Conservation (phyloP, 805 yeast genomes). For the Hanseniaspora thailandica region DNA sequence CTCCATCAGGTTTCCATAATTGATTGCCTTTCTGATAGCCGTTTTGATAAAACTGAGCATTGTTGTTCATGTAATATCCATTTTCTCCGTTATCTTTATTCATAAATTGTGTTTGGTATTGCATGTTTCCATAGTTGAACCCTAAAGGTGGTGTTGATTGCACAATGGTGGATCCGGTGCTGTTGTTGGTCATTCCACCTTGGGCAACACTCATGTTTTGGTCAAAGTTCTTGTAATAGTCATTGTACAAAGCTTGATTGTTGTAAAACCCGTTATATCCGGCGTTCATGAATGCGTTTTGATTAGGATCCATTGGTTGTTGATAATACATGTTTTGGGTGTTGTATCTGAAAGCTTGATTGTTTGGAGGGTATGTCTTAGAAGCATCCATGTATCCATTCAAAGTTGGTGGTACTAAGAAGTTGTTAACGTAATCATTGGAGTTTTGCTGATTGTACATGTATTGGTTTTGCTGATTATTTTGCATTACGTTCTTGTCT, state of each 20-base stretch:
- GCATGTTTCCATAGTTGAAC: neutral
- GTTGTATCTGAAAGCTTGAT: neutral
- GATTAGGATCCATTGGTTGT: neutral
- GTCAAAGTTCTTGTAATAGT: conserved; percentile 3
- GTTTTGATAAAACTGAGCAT: neutral
- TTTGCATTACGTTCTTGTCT: conserved; percentile 11
- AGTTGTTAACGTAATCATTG: neutral
- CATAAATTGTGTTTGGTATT: neutral
- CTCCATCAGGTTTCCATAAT: conserved; percentile 27
- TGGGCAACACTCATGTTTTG: neutral
- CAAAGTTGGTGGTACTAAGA: conserved; percentile 6
- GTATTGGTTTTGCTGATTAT: conserved; percentile 1
- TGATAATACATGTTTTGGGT: conserved; percentile 1
- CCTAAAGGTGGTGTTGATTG: neutral
- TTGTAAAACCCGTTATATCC: neutral
- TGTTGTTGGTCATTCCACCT: neutral
- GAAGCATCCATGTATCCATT: neutral
- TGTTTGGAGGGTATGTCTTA: neutral
- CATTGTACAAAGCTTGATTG: conserved; percentile 1
- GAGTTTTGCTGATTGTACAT: conserved; percentile 5
- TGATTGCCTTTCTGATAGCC: conserved; percentile 5
- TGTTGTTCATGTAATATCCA: neutral
- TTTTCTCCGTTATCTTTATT: neutral
- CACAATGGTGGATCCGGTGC: conserved; percentile 7
- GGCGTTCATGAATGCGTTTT: neutral